Conservation (phyloP, 2,329 filamentous ascomycete species). For the Neurospora crassa region DNA sequence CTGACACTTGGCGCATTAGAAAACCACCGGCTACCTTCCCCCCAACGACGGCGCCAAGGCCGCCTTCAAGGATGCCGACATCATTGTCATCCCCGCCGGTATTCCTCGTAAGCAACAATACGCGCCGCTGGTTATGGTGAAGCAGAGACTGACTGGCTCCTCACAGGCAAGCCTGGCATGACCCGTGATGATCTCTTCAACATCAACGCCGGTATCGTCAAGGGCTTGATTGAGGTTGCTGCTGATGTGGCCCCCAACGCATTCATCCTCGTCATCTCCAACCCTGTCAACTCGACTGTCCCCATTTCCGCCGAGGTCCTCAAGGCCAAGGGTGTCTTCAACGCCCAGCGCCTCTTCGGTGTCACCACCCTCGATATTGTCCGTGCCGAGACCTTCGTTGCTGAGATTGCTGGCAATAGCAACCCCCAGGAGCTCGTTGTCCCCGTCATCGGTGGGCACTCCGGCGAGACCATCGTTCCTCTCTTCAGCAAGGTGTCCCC, state of each 20-base stretch:
- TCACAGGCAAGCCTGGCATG: conserved; percentile 93
- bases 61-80: conserved; percentile 85
- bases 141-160: not conserved
- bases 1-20: conserved; percentile 37
- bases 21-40: conserved; percentile 81
- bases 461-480: conserved; percentile 94
- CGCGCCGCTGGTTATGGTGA: not conserved
- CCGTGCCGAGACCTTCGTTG: conserved; percentile 93
- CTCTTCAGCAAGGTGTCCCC: conserved; percentile 89
- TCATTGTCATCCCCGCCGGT: conserved; percentile 94
- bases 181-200: conserved; percentile 99
- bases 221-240: conserved; percentile 80
- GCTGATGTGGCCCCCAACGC: conserved; percentile 87
- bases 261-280: conserved; percentile 94
- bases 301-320: conserved; percentile 96
- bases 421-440: conserved; percentile 76
- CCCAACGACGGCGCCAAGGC: conserved; percentile 75
- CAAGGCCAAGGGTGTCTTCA: conserved; percentile 86
- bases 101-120: conserved; percentile 69
- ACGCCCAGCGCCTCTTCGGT: conserved; percentile 92
- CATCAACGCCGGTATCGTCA: conserved; percentile 97
- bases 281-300: conserved; percentile 98
- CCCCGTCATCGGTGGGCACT: conserved; percentile 94
- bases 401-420: conserved; percentile 71
- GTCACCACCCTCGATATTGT: conserved; percentile 98